phyloP scores from a whole-genome alignment of 2,329 filamentous ascomycete genomes.

The Ophiostoma quercus region DNA sequence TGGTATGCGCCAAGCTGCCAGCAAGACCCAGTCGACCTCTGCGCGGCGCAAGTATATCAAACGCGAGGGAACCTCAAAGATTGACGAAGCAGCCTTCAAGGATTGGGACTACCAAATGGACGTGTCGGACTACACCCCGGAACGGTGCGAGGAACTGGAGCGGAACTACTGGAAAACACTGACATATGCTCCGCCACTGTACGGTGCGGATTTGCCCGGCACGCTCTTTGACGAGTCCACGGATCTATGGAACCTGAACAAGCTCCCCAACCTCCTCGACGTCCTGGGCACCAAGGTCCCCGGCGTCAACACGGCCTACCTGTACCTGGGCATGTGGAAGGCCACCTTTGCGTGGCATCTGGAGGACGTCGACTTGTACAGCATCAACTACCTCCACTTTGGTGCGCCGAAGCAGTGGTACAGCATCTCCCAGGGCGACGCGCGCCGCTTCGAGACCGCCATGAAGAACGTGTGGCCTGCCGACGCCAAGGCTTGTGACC shows the following conservation, averaged over 20 bases:
- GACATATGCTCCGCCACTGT: slow-evolving; percentile 89
- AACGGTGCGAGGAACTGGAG: slow-evolving; percentile 91
- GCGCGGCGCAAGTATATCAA: slow-evolving; percentile 82
- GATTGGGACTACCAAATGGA: slow-evolving; percentile 88
- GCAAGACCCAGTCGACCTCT: slow-evolving; percentile 68
- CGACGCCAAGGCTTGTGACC: slow-evolving; percentile 90
- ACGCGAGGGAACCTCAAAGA: slow-evolving; percentile 67
- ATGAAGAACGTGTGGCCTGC: slow-evolving; percentile 95
- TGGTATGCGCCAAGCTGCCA: slow-evolving; percentile 46
- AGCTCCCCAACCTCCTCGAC: slow-evolving; percentile 87
- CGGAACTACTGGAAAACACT: slow-evolving; percentile 95
- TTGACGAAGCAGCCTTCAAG: slow-evolving; percentile 87
- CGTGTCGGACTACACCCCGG: slow-evolving; percentile 79
- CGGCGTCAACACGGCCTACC: slow-evolving; percentile 94
- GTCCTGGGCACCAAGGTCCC: slow-evolving; percentile 93
- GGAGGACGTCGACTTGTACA: slow-evolving; percentile 97
- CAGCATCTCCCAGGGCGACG: slow-evolving; percentile 94
- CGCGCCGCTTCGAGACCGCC: slow-evolving; percentile 82
- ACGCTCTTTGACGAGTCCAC: slow-evolving; percentile 86
- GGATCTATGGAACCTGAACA: slow-evolving; percentile 87
- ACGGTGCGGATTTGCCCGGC: slow-evolving; percentile 93
- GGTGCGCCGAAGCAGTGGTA: slow-evolving; percentile 99
- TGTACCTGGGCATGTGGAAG: slow-evolving; percentile 99
- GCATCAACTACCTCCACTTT: slow-evolving; percentile 99
- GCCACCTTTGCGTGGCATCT: slow-evolving; percentile 98